Evolutionary conservation across 257 asterid species (phyloP).

Genomic region (Fraxinus excelsior): DNA sequence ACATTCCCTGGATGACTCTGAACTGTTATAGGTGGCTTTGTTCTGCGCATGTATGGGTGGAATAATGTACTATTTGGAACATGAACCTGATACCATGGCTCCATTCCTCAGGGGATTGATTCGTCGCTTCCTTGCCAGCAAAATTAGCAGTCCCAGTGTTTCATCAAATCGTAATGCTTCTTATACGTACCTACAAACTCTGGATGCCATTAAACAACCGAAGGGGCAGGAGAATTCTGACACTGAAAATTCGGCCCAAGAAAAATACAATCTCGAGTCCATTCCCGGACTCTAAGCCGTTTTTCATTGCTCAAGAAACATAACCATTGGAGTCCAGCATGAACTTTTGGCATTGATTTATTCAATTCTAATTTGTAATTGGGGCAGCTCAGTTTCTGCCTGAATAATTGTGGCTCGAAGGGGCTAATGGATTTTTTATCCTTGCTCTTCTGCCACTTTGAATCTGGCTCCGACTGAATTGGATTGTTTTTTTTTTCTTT

Average conservation of each 20-base stretch:
- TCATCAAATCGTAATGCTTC: conserved; percentile 70
- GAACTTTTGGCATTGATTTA: conserved; percentile 25
- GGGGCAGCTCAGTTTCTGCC: conserved; percentile 30
- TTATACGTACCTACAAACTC: conserved; percentile 69
- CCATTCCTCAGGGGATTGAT: conserved; percentile 89
- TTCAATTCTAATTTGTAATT: conserved; percentile 24
- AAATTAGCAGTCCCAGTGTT: conserved; percentile 81
- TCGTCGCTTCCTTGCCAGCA: conserved; percentile 97
- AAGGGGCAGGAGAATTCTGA: conserved; percentile 51
- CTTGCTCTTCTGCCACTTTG: conserved; percentile 4
- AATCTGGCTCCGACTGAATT: conserved; percentile 7
- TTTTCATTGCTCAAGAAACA: conserved; percentile 37
- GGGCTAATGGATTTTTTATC: conserved; percentile 17
- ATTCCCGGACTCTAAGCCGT: conserved; percentile 91
- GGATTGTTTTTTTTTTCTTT: background rate
- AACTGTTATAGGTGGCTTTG: conserved; percentile 69
- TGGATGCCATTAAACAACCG: conserved; percentile 78
- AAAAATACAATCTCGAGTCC: conserved; percentile 91
- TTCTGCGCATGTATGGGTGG: conserved; percentile 98
- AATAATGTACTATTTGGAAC: conserved; percentile 95
- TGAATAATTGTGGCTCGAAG: conserved; percentile 12
- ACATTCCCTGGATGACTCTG: background rate
- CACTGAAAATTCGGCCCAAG: conserved; percentile 52
- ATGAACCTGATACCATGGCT: conserved; percentile 98
- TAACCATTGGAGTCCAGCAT: conserved; percentile 19